phyloP scores from a whole-genome alignment of 257 asterid genomes.

The Solanum phureja region DNA sequence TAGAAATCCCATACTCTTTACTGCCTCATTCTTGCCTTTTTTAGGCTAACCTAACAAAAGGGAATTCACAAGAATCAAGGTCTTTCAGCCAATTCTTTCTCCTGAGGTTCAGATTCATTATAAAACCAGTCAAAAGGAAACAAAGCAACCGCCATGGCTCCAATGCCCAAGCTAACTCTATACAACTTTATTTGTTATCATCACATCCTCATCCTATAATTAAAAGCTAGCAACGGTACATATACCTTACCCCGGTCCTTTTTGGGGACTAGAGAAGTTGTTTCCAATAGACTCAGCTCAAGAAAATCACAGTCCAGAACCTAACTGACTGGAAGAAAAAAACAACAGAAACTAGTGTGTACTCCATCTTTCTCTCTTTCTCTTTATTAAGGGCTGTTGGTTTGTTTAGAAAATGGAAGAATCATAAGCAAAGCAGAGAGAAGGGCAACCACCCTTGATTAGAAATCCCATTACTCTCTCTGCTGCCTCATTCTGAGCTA shows the following conservation, averaged over 20 bases:
- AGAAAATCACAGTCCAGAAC: not conserved
- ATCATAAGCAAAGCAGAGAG: slow-evolving; percentile 21
- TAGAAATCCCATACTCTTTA: not conserved
- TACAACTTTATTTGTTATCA: not conserved
- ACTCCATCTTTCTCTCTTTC: not conserved
- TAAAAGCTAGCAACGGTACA: not conserved
- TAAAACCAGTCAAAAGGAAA: not conserved
- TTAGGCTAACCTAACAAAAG: not conserved
- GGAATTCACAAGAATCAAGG: not conserved
- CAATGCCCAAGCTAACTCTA: not conserved
- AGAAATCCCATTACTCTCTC: slow-evolving; percentile 6
- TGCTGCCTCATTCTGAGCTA: not conserved
- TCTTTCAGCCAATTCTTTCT: not conserved
- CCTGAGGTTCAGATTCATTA: not conserved
- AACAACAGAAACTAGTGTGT: not conserved
- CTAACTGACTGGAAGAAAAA: not conserved
- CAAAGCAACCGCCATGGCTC: not conserved
- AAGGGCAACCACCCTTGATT: slow-evolving; percentile 43
- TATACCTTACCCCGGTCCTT: not conserved
- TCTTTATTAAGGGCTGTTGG: not conserved
- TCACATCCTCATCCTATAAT: not conserved
- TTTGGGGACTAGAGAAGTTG: not conserved
- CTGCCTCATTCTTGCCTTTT: not conserved
- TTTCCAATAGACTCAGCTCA: not conserved
- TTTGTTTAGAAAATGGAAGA: not conserved